Evolutionary conservation across 208 protist genomes (phyloP), one percentile per base, ranked within the genome.

Genomic region (Leishmania guyanensis): DNA sequence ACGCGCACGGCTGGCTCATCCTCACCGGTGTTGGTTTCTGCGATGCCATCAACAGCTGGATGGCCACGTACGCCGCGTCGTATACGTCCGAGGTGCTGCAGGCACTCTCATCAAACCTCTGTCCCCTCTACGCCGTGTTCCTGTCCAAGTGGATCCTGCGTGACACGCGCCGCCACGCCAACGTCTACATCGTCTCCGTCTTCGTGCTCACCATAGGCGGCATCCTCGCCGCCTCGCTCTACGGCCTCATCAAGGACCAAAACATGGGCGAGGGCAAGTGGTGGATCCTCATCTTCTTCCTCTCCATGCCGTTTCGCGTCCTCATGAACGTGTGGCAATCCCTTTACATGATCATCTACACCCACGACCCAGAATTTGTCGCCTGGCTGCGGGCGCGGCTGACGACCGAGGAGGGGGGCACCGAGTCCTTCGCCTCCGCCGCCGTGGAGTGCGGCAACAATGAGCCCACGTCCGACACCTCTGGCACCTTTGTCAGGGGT

Each of bases 331-430:
- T 95, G n/a, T 88, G 84, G 83, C 94, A 97, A 80, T 90, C 88
- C 29, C 77, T 94, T 62, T 97, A 95, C 80, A 95, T 97, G 94
- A 91, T 97, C 65, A 74, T 91, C 39, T 97, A 95, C 87, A 97
- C 94, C 0, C 83, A 81, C 71, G 89, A 94, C 75, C 79, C 88
- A 3, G 76, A 75, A 26, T 93, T 94, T 56, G 66, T 89, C n/a
- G 65, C 82, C 77, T 92, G 86, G 86, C 84, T 93, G 20, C 74
- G 80, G 43, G 51, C 62, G 17, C 68, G 80, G 60, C 77, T 89
- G 16, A 74, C 68, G 46, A 80, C 48, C 43, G 26, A 10, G 36
- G 65, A 70, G 62, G 77, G 43, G 0, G 51, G 14, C 46, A 26
- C 74, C 51, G 48, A 36, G 43, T 48, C 46, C 0, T 50, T 14